These are phyloP conservation scores for Porpolomopsis calyptriformis DNA, from an alignment of 768 basidiomycete genomes.

Conservation along the genomic window DNA sequence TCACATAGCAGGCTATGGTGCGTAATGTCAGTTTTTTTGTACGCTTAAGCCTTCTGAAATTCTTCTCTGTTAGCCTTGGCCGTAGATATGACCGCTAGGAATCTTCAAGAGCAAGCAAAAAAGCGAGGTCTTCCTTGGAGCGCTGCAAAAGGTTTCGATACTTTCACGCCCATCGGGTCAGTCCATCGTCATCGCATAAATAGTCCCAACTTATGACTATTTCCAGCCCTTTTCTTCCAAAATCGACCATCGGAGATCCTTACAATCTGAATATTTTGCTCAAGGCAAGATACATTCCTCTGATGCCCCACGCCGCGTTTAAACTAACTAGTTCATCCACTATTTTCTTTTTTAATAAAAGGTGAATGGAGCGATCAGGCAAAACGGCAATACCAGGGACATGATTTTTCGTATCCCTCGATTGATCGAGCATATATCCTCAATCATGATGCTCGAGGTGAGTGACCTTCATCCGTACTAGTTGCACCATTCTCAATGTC, in stretches of 20 bases:
- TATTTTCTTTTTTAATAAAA: too few species aligned
- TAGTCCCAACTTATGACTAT: too few species aligned
- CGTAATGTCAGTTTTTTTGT: slow-evolving; percentile 13
- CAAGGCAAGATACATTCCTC: slow-evolving; percentile 35
- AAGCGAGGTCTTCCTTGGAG: slow-evolving; percentile 94
- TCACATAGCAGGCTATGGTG: slow-evolving; percentile 90
- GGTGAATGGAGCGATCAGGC: slow-evolving; percentile 79
- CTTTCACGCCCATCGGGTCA: slow-evolving; percentile 87
- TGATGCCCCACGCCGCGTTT: background rate
- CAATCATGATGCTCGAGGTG: slow-evolving; percentile 96
- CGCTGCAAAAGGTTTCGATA: slow-evolving; percentile 95
- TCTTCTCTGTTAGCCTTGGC: slow-evolving; percentile 55
- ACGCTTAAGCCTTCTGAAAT: slow-evolving; percentile 6
- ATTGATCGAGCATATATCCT: slow-evolving; percentile 83
- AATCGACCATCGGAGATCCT: slow-evolving; percentile 53
- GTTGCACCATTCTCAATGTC: background rate
- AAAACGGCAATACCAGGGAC: slow-evolving; percentile 74
- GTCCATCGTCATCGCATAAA: too few species aligned
- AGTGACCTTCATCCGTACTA: slow-evolving; percentile 10
- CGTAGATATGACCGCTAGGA: slow-evolving; percentile 94
- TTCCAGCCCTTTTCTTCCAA: slow-evolving; percentile 82
- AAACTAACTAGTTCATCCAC: too few species aligned
- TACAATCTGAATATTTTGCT: slow-evolving; percentile 69
- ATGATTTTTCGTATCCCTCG: slow-evolving; percentile 91
- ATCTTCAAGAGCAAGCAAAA: slow-evolving; percentile 89